Base-by-base conservation (phyloP, 1,284 basidiomycete genomes). In the Sanghuangporus weigelae region DNA sequence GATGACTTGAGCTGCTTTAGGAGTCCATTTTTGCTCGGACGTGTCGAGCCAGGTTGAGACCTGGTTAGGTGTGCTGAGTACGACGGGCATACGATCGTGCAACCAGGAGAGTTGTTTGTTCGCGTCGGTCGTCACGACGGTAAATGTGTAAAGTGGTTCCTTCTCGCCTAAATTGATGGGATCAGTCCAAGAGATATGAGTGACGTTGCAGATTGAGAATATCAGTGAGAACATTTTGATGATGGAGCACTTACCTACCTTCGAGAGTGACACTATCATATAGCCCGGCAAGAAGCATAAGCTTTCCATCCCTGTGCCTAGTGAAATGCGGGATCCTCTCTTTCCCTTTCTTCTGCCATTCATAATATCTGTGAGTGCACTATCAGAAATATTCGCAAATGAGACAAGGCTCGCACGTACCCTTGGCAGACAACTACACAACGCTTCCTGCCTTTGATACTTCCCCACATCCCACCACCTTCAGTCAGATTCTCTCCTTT, bases 71-170 rank as follows among this genome's bases (percentile, higher is more conserved):
- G 80, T 79, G 1, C 84, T 79, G 2, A 98, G 81, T 57, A 98
- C 90, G 58, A 95, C 92, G 2, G 96, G 96, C 78, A 96, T 95
- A 16, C 96, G 86, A 70, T 96, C 92, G 73, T 98, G 96, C 38
- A 96, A 78, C 89, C 91, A 95, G 10, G 78, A 76, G 61, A 93
- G 79, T 10, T 86, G 81, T 62, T 82, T 81, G 70, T 82, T 83
- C 1, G 92, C 89, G 11, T 81, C 76, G 0, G 93, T 95, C 0
- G 96, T 98, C 55, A 98, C 85, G 63, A 98, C 93, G 0, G 92
- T 90, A 73, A 94, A 98, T 0, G 92, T 92, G 78, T 86, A 92
- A 0, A 93, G 76, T 0, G 86, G 83, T 54, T 85, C 75, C 0
- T 78, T 79, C 60, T 83, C 76, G 3, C 84, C 89, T 83, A 51